Evolutionary conservation across 176 grass and related monocot species (phyloP).

Genomic region (Urochloa ruziziensis): DNA sequence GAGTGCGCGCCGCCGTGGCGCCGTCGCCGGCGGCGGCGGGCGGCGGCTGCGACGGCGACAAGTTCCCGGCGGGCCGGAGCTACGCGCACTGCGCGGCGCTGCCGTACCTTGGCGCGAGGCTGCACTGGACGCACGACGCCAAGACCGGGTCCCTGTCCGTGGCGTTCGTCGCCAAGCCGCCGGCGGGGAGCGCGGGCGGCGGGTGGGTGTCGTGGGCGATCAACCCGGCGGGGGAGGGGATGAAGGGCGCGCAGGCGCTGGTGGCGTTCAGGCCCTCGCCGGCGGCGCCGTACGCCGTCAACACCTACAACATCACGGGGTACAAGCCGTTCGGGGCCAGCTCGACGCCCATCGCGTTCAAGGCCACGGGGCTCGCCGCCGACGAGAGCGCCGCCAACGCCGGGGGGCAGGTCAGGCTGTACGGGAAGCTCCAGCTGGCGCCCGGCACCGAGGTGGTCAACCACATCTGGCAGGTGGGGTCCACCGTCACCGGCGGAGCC

Average conservation of each 20-base stretch:
- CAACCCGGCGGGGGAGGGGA: conserved; percentile 56
- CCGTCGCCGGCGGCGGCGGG: neutral
- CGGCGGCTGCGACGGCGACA: conserved; percentile 19
- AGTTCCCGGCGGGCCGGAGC: conserved; percentile 9
- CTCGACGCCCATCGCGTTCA: conserved; percentile 26
- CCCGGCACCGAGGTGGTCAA: conserved; percentile 36
- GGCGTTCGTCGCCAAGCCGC: conserved; percentile 52
- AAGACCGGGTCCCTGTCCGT: conserved; percentile 31
- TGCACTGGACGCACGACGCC: conserved; percentile 65
- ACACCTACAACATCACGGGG: conserved; percentile 55
- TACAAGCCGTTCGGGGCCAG: neutral
- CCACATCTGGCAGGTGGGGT: conserved; percentile 78
- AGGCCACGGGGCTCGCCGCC: conserved; percentile 38
- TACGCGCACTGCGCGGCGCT: conserved; percentile 53
- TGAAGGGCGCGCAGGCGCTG: conserved; percentile 67
- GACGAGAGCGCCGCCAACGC: conserved; percentile 33
- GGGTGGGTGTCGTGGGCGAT: conserved; percentile 74
- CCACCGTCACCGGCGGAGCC: conserved; percentile 29
- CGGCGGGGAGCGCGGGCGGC: neutral
- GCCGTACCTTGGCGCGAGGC: conserved; percentile 29
- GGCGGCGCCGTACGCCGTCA: conserved; percentile 6
- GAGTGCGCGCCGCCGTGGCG: neutral
- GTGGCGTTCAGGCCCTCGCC: conserved; percentile 7
- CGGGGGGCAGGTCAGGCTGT: conserved; percentile 55
- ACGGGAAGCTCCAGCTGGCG: conserved; percentile 55